Conservation (phyloP, 2,329 filamentous ascomycete genomes). For the Aspergillus brunneoviolaceus region DNA sequence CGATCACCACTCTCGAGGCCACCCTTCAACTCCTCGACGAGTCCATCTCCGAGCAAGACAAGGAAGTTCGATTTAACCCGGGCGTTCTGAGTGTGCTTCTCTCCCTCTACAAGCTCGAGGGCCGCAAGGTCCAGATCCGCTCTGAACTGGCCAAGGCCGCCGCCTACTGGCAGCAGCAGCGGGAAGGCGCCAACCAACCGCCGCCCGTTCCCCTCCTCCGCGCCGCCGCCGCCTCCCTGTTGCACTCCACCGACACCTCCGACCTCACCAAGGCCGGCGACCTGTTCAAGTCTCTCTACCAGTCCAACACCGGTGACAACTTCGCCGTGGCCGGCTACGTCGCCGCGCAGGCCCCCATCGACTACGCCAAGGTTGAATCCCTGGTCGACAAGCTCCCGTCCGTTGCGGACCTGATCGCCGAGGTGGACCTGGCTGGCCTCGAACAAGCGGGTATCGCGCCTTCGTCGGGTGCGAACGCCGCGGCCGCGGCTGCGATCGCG, state of each 20-base stretch:
- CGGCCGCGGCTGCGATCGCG: constrained; percentile 33
- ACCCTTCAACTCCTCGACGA: constrained; percentile 72
- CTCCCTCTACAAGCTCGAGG: constrained; percentile 73
- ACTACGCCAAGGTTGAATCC: constrained; percentile 37
- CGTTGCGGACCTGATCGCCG: constrained; percentile 43
- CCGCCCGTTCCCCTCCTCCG: constrained; percentile 67
- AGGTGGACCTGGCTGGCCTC: constrained; percentile 45
- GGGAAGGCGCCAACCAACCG: constrained; percentile 41
- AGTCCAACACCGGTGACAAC: constrained; percentile 63
- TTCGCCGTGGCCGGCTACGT: constrained; percentile 79
- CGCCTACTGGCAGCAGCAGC: constrained; percentile 68
- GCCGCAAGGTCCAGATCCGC: constrained; percentile 70
- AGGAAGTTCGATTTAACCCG: constrained; percentile 76
- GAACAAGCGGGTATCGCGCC: constrained; percentile 47
- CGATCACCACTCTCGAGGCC: constrained; percentile 70
- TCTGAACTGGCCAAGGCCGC: constrained; percentile 76
- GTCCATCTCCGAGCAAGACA: constrained; percentile 54
- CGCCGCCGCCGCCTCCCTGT: constrained; percentile 78
- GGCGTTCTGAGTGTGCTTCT: constrained; percentile 79
- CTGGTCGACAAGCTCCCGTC: constrained; percentile 41
- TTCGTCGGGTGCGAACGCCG: constrained; percentile 30
- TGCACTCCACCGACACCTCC: constrained; percentile 68
- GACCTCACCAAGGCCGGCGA: constrained; percentile 70
- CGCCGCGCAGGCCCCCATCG: constrained; percentile 67
- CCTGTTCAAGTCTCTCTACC: constrained; percentile 73